Evolutionary conservation across 2,329 filamentous ascomycete species (phyloP).

Genomic region (Ophiognomonia clavigignenti-juglandacearum): DNA sequence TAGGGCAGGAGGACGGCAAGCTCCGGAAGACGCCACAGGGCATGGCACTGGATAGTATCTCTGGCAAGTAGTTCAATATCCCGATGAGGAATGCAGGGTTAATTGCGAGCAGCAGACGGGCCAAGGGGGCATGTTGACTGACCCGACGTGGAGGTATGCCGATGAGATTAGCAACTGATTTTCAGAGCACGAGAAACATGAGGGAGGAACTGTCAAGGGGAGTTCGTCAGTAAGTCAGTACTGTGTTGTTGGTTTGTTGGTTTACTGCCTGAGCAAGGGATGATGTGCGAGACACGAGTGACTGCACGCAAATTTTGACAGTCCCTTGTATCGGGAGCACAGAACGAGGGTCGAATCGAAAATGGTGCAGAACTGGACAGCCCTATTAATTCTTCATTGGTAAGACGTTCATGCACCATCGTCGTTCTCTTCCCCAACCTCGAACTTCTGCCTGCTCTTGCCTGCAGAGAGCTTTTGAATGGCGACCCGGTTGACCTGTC

Average conservation of each 20-base stretch:
- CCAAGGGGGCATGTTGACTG: background rate
- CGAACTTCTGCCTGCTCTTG: conserved; percentile 81
- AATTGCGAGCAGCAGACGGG: conserved; percentile 3
- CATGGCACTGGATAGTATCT: background rate
- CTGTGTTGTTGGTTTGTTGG: conserved; percentile 10
- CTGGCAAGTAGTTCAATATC: too few species aligned
- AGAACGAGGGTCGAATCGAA: conserved; percentile 4
- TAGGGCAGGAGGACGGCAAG: conserved; percentile 6
- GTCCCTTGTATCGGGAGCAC: conserved; percentile 5
- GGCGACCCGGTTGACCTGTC: conserved; percentile 85
- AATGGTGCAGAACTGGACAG: background rate
- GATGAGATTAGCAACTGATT: conserved; percentile 35
- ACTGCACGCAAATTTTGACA: conserved; percentile 1
- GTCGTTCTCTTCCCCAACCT: conserved; percentile 68
- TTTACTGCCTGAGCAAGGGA: conserved; percentile 16
- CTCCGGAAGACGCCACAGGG: conserved; percentile 7
- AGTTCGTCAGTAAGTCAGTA: conserved; percentile 1
- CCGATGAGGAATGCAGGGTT: conserved; percentile 15
- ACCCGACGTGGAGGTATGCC: conserved; percentile 29
- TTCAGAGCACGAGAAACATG: conserved; percentile 4
- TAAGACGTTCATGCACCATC: conserved; percentile 35
- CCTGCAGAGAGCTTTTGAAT: conserved; percentile 77
- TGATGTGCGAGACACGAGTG: conserved; percentile 15
- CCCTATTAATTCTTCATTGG: too few species aligned
- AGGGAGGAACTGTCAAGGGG: conserved; percentile 5